Percentiles rank a stretch among this genome's conserved stretches.
These are phyloP conservation scores for Clavaria fumosa DNA, from an alignment of 768 basidiomycete species.

Conservation along the genomic window DNA sequence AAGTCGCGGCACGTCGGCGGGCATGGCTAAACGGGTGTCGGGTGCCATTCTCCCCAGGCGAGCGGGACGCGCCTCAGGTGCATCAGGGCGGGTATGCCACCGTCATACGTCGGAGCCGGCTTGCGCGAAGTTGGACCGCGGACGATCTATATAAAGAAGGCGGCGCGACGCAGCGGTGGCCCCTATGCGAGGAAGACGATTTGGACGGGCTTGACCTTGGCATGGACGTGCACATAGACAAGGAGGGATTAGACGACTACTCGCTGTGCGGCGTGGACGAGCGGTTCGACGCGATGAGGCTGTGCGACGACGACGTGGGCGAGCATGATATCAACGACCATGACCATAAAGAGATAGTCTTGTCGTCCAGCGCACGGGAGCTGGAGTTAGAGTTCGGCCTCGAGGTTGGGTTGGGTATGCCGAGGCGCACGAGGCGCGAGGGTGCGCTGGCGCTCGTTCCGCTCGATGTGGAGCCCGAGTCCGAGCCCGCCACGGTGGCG, in stretches of 20 bases:
- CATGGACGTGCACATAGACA: too few relatives aligned
- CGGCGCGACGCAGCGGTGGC: conserved; percentile 19
- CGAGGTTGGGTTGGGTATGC: conserved; percentile 14
- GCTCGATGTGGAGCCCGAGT: too few relatives aligned
- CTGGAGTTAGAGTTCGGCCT: conserved; percentile 19
- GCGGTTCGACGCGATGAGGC: too few relatives aligned
- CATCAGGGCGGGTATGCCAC: conserved; percentile 27
- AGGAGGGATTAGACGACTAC: too few relatives aligned
- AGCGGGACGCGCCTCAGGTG: conserved; percentile 12
- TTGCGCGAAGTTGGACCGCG: conserved; percentile 26
- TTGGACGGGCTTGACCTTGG: conserved; percentile 9
- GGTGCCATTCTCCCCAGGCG: not conserved
- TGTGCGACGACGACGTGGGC: not conserved
- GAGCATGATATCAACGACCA: too few relatives aligned
- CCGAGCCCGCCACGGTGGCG: too few relatives aligned
- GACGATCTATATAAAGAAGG: conserved; percentile 13
- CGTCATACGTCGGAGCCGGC: conserved; percentile 36
- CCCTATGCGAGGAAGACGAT: conserved; percentile 26
- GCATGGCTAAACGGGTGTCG: conserved; percentile 50
- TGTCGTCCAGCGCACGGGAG: conserved; percentile 19
- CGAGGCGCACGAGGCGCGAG: conserved; percentile 9
- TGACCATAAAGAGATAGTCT: not conserved
- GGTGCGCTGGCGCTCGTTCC: too few relatives aligned
- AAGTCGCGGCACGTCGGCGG: conserved; percentile 41
- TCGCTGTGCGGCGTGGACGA: too few relatives aligned